Conservation (phyloP, 257 asterid genomes). For the Gentiana straminea region DNA sequence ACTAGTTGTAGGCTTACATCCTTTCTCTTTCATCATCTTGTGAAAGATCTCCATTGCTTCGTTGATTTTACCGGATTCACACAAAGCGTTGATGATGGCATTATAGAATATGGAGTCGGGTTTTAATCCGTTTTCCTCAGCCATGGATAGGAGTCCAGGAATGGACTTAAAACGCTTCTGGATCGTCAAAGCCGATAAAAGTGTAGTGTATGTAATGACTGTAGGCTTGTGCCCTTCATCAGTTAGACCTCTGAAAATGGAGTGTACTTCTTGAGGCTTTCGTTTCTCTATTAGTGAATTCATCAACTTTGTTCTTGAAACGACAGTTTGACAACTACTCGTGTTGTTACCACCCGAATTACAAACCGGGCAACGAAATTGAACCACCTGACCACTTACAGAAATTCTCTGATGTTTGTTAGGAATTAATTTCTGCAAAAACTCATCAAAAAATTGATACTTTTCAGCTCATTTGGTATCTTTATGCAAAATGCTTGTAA, state of each 20-base stretch:
- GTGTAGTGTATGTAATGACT: slow-evolving; percentile 76
- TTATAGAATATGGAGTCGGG: slow-evolving; percentile 93
- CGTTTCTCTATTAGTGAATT: slow-evolving; percentile 52
- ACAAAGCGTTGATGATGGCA: slow-evolving; percentile 85
- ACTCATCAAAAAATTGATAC: background rate
- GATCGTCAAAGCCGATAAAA: slow-evolving; percentile 69
- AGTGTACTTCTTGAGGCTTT: slow-evolving; percentile 66
- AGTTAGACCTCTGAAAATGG: slow-evolving; percentile 41
- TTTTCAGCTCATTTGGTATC: too few relatives aligned
- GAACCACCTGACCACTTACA: slow-evolving; percentile 18
- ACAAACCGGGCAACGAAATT: slow-evolving; percentile 45
- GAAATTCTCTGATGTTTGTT: slow-evolving; percentile 30
- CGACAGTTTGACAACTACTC: slow-evolving; percentile 57
- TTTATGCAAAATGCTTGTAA: background rate
- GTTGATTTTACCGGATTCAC: slow-evolving; percentile 80
- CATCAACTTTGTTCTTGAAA: slow-evolving; percentile 79
- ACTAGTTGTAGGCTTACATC: slow-evolving; percentile 76
- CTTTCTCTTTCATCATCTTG: slow-evolving; percentile 57
- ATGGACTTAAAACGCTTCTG: slow-evolving; percentile 78
- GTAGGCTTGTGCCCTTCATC: slow-evolving; percentile 94
- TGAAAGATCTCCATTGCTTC: slow-evolving; percentile 68
- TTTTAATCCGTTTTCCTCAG: slow-evolving; percentile 59
- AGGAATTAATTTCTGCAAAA: slow-evolving; percentile 42
- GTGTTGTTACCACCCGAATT: slow-evolving; percentile 13
- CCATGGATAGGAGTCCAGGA: slow-evolving; percentile 52